These are phyloP conservation scores for Wolfiporia cocos DNA, from an alignment of 1,284 basidiomycete species.

Conservation along the genomic window DNA sequence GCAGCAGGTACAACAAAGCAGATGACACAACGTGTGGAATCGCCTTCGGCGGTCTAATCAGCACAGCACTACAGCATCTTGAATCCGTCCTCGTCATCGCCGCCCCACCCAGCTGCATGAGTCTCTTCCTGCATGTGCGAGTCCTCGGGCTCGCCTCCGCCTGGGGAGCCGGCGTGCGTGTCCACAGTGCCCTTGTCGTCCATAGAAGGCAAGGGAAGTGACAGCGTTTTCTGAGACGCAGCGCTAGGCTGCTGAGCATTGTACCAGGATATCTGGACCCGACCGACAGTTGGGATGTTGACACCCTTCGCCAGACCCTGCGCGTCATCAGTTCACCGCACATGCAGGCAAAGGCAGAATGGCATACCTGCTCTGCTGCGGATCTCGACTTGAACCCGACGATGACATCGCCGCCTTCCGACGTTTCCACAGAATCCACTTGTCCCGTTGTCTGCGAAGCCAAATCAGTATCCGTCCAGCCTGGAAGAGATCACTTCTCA, in stretches of 20 bases:
- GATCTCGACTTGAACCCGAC: constrained; percentile 63
- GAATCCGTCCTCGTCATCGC: constrained; percentile 60
- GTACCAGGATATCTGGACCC: constrained; percentile 63
- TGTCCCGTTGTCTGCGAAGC: constrained; percentile 52
- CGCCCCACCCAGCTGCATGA: constrained; percentile 56
- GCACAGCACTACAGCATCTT: constrained; percentile 40
- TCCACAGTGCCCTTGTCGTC: constrained; percentile 11
- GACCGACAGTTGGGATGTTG: constrained; percentile 55
- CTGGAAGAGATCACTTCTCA: constrained; percentile 27
- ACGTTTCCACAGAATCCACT: constrained; percentile 52
- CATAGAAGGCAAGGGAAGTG: constrained; percentile 12
- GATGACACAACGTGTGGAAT: not conserved
- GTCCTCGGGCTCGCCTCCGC: constrained; percentile 13
- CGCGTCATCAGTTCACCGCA: constrained; percentile 4
- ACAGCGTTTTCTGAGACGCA: constrained; percentile 12
- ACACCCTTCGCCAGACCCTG: constrained; percentile 66
- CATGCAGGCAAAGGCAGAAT: not conserved
- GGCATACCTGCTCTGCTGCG: constrained; percentile 67
- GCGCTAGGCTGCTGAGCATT: constrained; percentile 28
- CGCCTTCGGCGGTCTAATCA: not conserved
- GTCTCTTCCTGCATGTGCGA: constrained; percentile 39
- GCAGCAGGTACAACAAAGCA: not conserved
- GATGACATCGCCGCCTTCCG: constrained; percentile 49
- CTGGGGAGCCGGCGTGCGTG: constrained; percentile 5
- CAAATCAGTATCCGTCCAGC: constrained; percentile 5